Base-by-base conservation (phyloP, 1,284 basidiomycete species). In the Mycosarcoma mackinlayi region DNA sequence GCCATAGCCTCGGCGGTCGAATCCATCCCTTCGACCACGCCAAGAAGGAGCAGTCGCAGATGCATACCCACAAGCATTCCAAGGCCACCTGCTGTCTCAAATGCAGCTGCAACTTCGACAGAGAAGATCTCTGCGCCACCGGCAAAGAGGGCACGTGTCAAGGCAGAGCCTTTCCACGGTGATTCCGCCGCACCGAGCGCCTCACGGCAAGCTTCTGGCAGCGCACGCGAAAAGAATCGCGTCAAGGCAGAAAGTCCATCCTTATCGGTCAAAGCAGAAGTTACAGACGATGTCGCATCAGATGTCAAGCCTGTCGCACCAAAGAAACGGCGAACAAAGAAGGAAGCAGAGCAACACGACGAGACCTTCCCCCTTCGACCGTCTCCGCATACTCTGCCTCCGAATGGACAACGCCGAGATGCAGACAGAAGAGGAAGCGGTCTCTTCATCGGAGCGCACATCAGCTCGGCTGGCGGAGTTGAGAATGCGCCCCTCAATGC, bases 401-500 rank as follows among this genome's bases (percentile, higher is more conserved):
- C 14, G 5, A 35, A 52, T 8, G 38, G 45, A 6, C 6, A 9
- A 8, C 27, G 34, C 6, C 37, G 24, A 10, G 23, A 16, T 19
- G n/a, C 9, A 25, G 61, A 54, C 30, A 53, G 61, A 28, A 44
- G 61, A 46, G 45, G 40, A 1, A 53, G 44, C 23, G 67, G 56
- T 0, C 27, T 68, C 5, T 63, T 49, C 44, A 68, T 93, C 14
- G 92, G 92, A 1, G 91, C 91, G 1, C 92, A 94, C 78, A 90
- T 92, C 30, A 92, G 90, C 21, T 87, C 89, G 14, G 88, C 89
- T 2, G 92, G 91, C 4, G 92, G 92, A 0, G 87, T 91, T 0
- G 90, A 92, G 73, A 90, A 91, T 57, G 84, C 90, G 0, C 83
- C 92, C 3, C 65, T 87, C 5, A 91, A 92, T 60, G 91, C 92